Conservation (phyloP, 2,329 filamentous ascomycete genomes). For the Lasiodiplodia sp. region DNA sequence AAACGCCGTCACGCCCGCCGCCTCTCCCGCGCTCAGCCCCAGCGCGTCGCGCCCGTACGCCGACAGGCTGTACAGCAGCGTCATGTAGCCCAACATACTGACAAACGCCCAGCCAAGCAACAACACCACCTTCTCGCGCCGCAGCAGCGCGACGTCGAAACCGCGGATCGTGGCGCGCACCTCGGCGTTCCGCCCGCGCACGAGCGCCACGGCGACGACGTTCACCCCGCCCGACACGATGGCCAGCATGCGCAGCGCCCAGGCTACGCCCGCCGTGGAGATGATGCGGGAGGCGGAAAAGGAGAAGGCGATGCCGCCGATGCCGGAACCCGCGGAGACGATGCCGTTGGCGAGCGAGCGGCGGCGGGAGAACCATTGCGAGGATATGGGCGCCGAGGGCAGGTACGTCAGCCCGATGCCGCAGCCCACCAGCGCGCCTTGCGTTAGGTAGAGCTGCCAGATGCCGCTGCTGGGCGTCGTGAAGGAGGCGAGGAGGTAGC, state of each 20-base stretch:
- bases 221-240: slow-evolving; percentile 42
- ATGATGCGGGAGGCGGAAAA: slow-evolving; percentile 49
- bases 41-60: slow-evolving; percentile 54
- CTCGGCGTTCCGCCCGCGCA: background rate
- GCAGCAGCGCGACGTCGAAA: background rate
- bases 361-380: slow-evolving; percentile 49
- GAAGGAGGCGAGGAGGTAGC: slow-evolving; percentile 38
- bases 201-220: slow-evolving; percentile 42
- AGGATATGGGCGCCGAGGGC: slow-evolving; percentile 42
- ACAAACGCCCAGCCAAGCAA: slow-evolving; percentile 54
- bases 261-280: slow-evolving; percentile 50
- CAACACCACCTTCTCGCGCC: slow-evolving; percentile 46
- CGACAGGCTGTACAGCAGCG: slow-evolving; percentile 56
- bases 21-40: slow-evolving; percentile 49
- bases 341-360: slow-evolving; percentile 48
- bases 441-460: slow-evolving; percentile 47
- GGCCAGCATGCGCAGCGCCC: slow-evolving; percentile 50
- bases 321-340: slow-evolving; percentile 43
- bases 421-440: slow-evolving; percentile 44
- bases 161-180: background rate
- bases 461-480: slow-evolving; percentile 37
- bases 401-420: slow-evolving; percentile 48
- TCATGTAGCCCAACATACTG: slow-evolving; percentile 58
- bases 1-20: slow-evolving; percentile 51
- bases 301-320: slow-evolving; percentile 40